Evolutionary conservation across 2,329 filamentous ascomycete genomes (phyloP), one percentile per base, ranked within the genome.

Genomic region (Tolypocladium ophioglossoides): DNA sequence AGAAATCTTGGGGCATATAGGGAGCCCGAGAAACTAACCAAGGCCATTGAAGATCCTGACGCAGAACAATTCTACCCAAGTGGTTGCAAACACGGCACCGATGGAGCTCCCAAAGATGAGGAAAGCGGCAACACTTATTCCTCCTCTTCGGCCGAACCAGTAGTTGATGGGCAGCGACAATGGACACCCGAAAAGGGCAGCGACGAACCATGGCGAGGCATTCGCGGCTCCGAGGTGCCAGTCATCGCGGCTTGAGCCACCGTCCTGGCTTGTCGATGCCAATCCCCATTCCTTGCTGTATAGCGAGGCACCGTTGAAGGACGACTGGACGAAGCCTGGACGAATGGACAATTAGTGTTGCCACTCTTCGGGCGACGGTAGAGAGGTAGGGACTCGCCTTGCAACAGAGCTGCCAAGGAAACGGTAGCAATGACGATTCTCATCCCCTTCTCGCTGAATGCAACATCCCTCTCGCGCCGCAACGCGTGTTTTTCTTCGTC

Each of bases 311-410:
- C 70, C 70, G 55, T 74, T 74, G 56, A 75, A 69, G 6, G 71
- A 74, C 0, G 70, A 72, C 55, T 75, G 73, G 2, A 75, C 72
- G 40, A 72, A 72, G 5, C 72, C 72, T 63, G 27, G 34, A n/a
- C 16, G n/a, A 20, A 2, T 20, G 22, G n/a, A 18, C 22, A 32
- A n/a, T 20, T 4, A 20, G 16, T 2, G 34, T 48, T 20, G 27
- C 5, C 4, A 8, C 27, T 34, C 10, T 34, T 7, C 8, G 4
- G 4, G n/a, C 0, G 16, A n/a, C 12, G 18, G 44, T 38, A 7
- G 10, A 20, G 18, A 8, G 18, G 44, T 38, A 7, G 10, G 14
- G 18, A 8, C 51, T 55, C 24, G 63, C 62, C 62, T 58, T 75
- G 73, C 0, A 75, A 60, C 46, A 75, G 70, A 0, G 73, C 73